Base-by-base conservation (phyloP, 257 asterid species). In the Cinchona pubescens region DNA sequence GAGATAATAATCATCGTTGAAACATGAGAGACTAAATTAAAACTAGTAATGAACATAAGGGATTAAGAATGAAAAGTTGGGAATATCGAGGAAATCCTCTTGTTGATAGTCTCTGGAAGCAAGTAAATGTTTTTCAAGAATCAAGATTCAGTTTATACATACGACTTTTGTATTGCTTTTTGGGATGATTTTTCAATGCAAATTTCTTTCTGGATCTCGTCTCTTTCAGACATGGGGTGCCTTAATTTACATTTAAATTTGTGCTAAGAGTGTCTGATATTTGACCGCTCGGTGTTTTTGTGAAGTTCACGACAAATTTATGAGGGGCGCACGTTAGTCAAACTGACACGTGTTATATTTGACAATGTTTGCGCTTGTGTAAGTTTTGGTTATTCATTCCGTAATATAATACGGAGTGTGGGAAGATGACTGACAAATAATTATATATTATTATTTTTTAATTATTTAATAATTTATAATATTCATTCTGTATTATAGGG, bases 261-360 rank as follows among this genome's bases (percentile, higher is more conserved):
- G n/a, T n/a, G n/a, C n/a, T n/a, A n/a, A n/a, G n/a, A n/a, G 29
- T 67, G 46, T 82, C 85, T 62, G 79, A 38, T 72, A 70, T 74
- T 87, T 78, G 86, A 88, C 90, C 84, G 74, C 59, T 82, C 71
- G 67, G 58, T 69, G n/a, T 86, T 87, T 85, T 89, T 91, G 85
- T 86, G 87, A 82, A 32, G 23, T 70, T 74, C 85, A 86, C 90
- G 88, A 81, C 84, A 78, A 42, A 72, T 73, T 82, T 37, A 77
- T 75, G 51, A 58, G 34, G 43, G 76, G 83, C 84, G 82, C 74
- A 79, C 27, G 74, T 71, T 78, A 78, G 82, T 68, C n/a, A 5
- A 18, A 6, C 43, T 1, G 76, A 67, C 61, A 61, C 76, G 68
- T 70, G 73, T 71, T n/a, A n/a, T n/a, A n/a, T n/a, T n/a, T n/a